Base-by-base conservation (phyloP, 495 filamentous ascomycete genomes). In the Penicillium ochrochloron region DNA sequence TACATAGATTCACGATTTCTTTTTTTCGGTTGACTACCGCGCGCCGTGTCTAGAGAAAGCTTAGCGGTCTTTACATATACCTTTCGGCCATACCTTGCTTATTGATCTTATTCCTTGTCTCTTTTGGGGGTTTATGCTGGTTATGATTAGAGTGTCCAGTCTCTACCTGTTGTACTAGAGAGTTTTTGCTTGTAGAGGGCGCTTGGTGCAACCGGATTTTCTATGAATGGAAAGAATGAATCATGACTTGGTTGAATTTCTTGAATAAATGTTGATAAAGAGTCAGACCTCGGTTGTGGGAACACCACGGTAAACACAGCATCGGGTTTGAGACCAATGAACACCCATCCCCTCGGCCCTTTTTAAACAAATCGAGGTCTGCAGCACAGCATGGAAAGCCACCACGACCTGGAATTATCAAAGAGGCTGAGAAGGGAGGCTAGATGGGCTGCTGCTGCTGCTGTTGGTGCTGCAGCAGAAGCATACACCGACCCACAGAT, bases 21-120 rank as follows among this genome's bases (percentile, higher is more conserved):
- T 54, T 63, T 54, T 63, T 48, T 56, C 42, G 42, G 42, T 50
- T 50, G 17, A n/a, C 39, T 48, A 21, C 8, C 42, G 12, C 27
- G 12, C 23, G 12, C 23, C 44, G 15, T 44, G 21, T 50, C 37
- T 64, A 60, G 41, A 50, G 60, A 63, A 31, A 63, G 56, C 27
- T 61, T 46, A 66, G 60, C 67, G 63, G 67, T 69, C 63, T 42
- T 53, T 69, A 66, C 63, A 58, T 66, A 61, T 54, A 62, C 21
- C 42, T 57, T 37, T 35, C 25, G 35, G 60, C 41, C 46, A 25
- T 12, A 17, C 1, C 10, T 42, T 61, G 34, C 6, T 42, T 31
- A 25, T n/a, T n/a, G n/a, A n/a, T 25, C 5, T 58, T 42, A 19
- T 39, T 52, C 1, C 8, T 21, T 5, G 4, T 23, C 21, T 39